Evolutionary conservation across 2,329 filamentous ascomycete species (phyloP), one percentile per base, ranked within the genome.

Genomic region (Pseudogymnoascus sp.): DNA sequence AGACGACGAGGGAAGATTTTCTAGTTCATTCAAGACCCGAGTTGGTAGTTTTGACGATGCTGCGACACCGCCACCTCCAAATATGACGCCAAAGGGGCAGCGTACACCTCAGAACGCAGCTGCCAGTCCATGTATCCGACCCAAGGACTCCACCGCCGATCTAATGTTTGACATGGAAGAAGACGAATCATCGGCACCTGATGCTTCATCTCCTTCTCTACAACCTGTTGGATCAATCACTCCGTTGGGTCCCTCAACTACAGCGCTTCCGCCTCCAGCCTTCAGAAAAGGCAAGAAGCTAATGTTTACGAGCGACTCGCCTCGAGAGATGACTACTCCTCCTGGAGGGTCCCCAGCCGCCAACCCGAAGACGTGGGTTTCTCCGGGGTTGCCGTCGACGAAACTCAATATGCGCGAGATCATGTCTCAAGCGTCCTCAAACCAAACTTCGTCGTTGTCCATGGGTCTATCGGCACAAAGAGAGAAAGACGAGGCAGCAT

Each of bases 121-220:
- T 0, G 80, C 82, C 60, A 90, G 85, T 62, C 90, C 91, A 0
- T 79, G 77, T 15, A 77, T 94, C 48, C 86, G 84, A 61, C 80
- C 87, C 1, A 91, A 85, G 69, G 81, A 80, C 18, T 92, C 88
- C 0, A 78, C 81, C 1, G 81, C 80, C 37, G 92, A 97, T 67
- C 80, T 97, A 61, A 96, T 96, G 73, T 97, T 97, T 71, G 86
- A 90, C 66, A 97, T 97, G 92, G 93, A 96, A 63, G 92, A 95
- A 18, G 72, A 72, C 31, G 69, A 71, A 15, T 40, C 62, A 12
- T 61, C 67, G 8, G 35, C 58, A 12, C 55, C 59, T 42, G 45
- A 45, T 36, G 67, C 62, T 59, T 61, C 65, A 27, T 63, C 37
- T 25, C 65, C 65, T 37, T 65, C 65, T 3, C 9, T 33, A 58